These are phyloP conservation scores for Phycomyces nitens DNA, from an alignment of 192 early-diverging fungal genomes.

Conservation along the genomic window DNA sequence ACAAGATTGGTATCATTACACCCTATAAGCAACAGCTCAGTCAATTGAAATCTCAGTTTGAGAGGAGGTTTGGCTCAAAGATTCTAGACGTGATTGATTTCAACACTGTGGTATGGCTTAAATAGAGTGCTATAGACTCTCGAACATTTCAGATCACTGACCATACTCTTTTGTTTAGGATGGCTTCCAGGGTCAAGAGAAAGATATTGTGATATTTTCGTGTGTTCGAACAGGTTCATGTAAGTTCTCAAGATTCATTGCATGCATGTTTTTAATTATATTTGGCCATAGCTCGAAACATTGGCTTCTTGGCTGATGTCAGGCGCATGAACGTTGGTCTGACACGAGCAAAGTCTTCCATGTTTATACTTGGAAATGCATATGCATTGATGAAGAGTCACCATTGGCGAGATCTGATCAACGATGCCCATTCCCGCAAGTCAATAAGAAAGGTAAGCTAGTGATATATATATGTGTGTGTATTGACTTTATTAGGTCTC, in stretches of 20 bases:
- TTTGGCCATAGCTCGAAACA: constrained; percentile 46
- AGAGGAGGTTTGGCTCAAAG: constrained; percentile 52
- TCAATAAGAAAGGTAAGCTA: constrained; percentile 34
- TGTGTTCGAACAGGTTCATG: constrained; percentile 74
- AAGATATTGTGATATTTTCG: constrained; percentile 94
- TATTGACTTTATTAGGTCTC: too few species aligned
- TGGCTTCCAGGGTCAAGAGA: constrained; percentile 97
- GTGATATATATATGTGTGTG: too few species aligned
- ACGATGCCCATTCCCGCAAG: constrained; percentile 54
- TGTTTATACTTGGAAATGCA: constrained; percentile 79
- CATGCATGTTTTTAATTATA: too few species aligned
- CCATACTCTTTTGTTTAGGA: constrained; percentile 48
- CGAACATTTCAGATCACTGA: too few species aligned
- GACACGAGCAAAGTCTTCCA: constrained; percentile 79
- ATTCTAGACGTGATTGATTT: constrained; percentile 79
- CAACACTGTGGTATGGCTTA: constrained; percentile 72
- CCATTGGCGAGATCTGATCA: constrained; percentile 73
- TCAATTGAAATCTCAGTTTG: constrained; percentile 66
- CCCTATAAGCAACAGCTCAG: constrained; percentile 87
- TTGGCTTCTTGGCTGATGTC: constrained; percentile 82
- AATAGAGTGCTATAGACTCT: too few species aligned
- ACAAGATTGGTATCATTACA: constrained; percentile 83
- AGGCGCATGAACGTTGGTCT: constrained; percentile 91
- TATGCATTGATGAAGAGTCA: constrained; percentile 53
- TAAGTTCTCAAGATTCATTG: too few species aligned